Evolutionary conservation across 768 basidiomycete genomes (phyloP), one percentile per base, ranked within the genome.

Genomic region (Boletus patriciae): DNA sequence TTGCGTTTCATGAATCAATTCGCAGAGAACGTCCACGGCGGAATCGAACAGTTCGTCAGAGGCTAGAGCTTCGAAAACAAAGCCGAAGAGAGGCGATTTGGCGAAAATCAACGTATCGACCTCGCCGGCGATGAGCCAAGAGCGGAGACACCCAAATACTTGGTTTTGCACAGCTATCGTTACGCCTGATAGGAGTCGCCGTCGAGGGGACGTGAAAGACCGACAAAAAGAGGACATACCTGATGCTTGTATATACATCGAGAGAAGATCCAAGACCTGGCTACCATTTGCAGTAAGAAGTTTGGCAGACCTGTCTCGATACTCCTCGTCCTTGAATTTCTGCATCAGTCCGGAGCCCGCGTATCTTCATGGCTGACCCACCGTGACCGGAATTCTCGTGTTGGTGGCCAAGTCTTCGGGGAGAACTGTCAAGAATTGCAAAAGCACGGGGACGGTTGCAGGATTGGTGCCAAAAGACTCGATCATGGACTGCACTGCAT

Each of bases 1-100:
- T 73, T 98, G 95, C 0, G 97, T 98, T 72, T 99, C 97, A 73
- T 98, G 97, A 52, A 98, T 93, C 64, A 98, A 76, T 69, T 97
- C 94, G 71, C 92, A 95, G 56, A 98, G 80, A 36, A 92, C 87
- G 57, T 97, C 90, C 38, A 95, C 92, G 2, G 94, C 95, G 8
- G 87, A 72, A 64, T 99, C 97, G 69, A 98, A 98, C n/a, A 98
- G 80, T 43, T 85, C 83, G 18, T 95, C 91, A 4, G 87, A 87
- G 4, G 79, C 78, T 31, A 98, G 80, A 4, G 95, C 92, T 50
- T 90, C 85, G 68, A 98, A 98, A 23, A 88, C 79, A 68, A 83
- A 90, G 19, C 80, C 74, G 67, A 98, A 90, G 29, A 98, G 78
- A 3, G 94, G 89, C 0, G 88, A 88, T 51, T 85, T 78, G 3